These are phyloP conservation scores for Apiospora pterosperma DNA, from an alignment of 2,329 filamentous ascomycete genomes.

Conservation along the genomic window DNA sequence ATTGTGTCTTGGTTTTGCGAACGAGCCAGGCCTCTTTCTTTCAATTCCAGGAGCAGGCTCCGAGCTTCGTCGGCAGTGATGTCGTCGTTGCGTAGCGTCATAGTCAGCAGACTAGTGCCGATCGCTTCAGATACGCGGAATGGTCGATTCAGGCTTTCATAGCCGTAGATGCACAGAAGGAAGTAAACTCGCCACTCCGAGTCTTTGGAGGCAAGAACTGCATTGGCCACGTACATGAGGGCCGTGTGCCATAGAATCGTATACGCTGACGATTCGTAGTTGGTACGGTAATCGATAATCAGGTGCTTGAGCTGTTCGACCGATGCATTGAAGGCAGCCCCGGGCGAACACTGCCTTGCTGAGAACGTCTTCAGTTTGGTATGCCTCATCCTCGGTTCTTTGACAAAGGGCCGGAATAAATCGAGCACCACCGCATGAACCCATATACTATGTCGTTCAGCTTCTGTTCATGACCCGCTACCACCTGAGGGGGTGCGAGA, in stretches of 20 bases:
- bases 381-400: neutral
- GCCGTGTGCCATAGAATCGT: conserved; percentile 38
- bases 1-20: conserved; percentile 21
- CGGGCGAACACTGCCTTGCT: conserved; percentile 22
- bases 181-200: conserved; percentile 31
- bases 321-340: conserved; percentile 30
- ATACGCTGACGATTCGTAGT: conserved; percentile 29
- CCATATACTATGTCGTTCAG: conserved; percentile 32
- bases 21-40: conserved; percentile 16
- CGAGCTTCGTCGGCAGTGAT: conserved; percentile 27
- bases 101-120: conserved; percentile 30
- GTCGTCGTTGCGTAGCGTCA: conserved; percentile 28
- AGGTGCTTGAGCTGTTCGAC: conserved; percentile 35
- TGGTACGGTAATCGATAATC: conserved; percentile 31
- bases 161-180: conserved; percentile 34
- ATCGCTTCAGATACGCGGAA: conserved; percentile 34
- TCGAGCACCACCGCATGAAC: conserved; percentile 34
- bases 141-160: conserved; percentile 29
- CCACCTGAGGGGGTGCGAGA: neutral
- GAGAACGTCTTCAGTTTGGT: conserved; percentile 27
- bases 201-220: conserved; percentile 25
- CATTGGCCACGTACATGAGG: conserved; percentile 36
- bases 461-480: conserved; percentile 4
- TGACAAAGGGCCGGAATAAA: conserved; percentile 29
- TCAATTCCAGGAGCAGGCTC: conserved; percentile 27